Conservation (phyloP, 495 filamentous ascomycete genomes). For the Pseudotulostoma volvatum region DNA sequence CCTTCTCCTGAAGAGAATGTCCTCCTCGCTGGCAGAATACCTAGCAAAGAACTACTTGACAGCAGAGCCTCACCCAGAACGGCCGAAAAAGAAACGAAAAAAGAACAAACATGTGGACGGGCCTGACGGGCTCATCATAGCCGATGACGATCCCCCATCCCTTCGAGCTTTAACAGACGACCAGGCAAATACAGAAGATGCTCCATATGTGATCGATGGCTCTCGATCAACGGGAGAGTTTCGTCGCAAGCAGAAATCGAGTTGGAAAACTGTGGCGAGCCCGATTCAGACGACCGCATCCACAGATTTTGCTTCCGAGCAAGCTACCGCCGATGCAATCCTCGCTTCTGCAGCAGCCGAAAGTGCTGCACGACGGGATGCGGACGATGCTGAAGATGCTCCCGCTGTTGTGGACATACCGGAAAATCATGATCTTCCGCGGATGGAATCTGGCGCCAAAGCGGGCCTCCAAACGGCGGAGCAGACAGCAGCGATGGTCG, state of each 20-base stretch:
- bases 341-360: constrained; percentile 58
- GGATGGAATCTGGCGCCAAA: constrained; percentile 70
- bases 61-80: constrained; percentile 43
- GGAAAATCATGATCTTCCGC: constrained; percentile 11
- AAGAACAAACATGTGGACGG: constrained; percentile 49
- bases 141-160: constrained; percentile 72
- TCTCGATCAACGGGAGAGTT: constrained; percentile 44
- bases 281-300: constrained; percentile 24
- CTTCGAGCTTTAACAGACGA: constrained; percentile 36
- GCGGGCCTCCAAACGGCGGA: constrained; percentile 74
- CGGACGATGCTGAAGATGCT: constrained; percentile 32
- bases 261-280: constrained; percentile 56
- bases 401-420: constrained; percentile 17
- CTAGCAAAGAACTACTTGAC: constrained; percentile 90
- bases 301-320: constrained; percentile 29
- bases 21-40: constrained; percentile 53
- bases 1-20: constrained; percentile 18
- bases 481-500: constrained; percentile 59
- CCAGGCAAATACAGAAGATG: constrained; percentile 29
- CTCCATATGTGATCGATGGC: constrained; percentile 32
- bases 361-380: constrained; percentile 21
- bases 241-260: constrained; percentile 56
- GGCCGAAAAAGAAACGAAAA: constrained; percentile 61
- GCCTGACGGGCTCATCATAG: constrained; percentile 56
- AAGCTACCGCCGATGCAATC: constrained; percentile 67